These are phyloP conservation scores for Daedaleopsis sinensis DNA, from an alignment of 768 basidiomycete genomes.

Conservation along the genomic window DNA sequence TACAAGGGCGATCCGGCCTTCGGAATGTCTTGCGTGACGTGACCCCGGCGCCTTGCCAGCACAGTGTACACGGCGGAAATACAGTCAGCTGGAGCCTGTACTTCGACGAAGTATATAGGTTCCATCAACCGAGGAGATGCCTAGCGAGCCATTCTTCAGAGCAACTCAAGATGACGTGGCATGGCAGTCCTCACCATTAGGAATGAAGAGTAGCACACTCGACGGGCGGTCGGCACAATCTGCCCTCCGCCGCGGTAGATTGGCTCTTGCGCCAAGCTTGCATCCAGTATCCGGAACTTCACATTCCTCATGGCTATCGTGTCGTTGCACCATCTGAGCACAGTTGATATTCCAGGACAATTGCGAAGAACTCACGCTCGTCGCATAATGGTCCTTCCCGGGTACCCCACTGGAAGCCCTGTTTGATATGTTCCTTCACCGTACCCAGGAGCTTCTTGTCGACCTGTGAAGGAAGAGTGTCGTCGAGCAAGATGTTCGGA, in stretches of 20 bases:
- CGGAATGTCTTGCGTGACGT: slow-evolving; percentile 97
- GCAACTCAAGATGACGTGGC: neutral
- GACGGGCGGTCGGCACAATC: slow-evolving; percentile 97
- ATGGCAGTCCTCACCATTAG: slow-evolving; percentile 72
- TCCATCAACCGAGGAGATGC: slow-evolving; percentile 96
- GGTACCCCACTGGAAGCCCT: slow-evolving; percentile 99
- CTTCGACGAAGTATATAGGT: slow-evolving; percentile 98
- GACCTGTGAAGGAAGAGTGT: slow-evolving; percentile 91
- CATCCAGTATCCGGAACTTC: slow-evolving; percentile 95
- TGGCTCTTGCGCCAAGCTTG: slow-evolving; percentile 89
- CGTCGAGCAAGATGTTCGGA: slow-evolving; percentile 91
- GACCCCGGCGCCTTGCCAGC: slow-evolving; percentile 97
- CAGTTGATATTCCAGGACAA: neutral
- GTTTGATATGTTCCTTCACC: slow-evolving; percentile 95
- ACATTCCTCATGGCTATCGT: slow-evolving; percentile 92
- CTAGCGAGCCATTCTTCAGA: slow-evolving; percentile 41
- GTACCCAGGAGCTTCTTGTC: slow-evolving; percentile 91
- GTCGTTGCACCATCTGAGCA: slow-evolving; percentile 5
- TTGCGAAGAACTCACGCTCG: slow-evolving; percentile 74
- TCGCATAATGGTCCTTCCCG: slow-evolving; percentile 98
- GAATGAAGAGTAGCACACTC: slow-evolving; percentile 99
- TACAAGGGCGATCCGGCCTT: slow-evolving; percentile 98
- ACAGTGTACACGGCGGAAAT: slow-evolving; percentile 99
- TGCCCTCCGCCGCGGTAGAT: slow-evolving; percentile 99
- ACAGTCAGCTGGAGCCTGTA: slow-evolving; percentile 98